Evolutionary conservation across 441 rosid species (phyloP).

Genomic region (Mallotus japonicus): DNA sequence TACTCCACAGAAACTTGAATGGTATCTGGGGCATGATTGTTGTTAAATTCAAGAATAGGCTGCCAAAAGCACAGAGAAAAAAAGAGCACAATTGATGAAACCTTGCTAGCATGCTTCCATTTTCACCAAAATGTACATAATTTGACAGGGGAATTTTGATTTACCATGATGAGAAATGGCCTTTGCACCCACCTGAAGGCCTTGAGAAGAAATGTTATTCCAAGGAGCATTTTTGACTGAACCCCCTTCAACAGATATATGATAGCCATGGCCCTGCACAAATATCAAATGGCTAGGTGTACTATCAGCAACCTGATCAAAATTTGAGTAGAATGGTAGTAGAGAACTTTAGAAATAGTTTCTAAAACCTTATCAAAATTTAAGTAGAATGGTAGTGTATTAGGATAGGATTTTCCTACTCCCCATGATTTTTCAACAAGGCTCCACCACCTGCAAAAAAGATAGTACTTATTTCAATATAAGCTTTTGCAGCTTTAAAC

Average conservation of each 20-base stretch:
- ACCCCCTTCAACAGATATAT: constrained; percentile 55
- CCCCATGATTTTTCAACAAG: constrained; percentile 87
- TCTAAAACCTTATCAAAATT: constrained; percentile 71
- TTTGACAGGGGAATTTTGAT: no score
- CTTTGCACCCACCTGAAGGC: constrained; percentile 51
- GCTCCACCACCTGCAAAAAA: constrained; percentile 72
- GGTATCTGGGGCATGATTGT: constrained; percentile 34
- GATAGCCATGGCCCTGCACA: constrained; percentile 68
- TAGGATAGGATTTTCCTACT: constrained; percentile 51
- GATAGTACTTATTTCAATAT: not conserved
- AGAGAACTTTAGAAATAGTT: no score
- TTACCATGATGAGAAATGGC: no score
- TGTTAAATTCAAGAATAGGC: constrained; percentile 40
- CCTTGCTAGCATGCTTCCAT: not conserved
- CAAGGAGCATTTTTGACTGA: constrained; percentile 49
- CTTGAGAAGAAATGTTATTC: constrained; percentile 77
- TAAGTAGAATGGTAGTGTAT: constrained; percentile 70
- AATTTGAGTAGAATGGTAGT: no score
- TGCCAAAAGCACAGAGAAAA: constrained; percentile 6
- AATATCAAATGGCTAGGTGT: no score
- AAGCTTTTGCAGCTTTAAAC: no score
- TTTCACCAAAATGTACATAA: no score
- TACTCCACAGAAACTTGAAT: constrained; percentile 61
- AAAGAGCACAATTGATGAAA: not conserved
- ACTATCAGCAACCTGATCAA: no score